Conservation (phyloP, 805 yeast genomes). For the Lachancea nothofagi region DNA sequence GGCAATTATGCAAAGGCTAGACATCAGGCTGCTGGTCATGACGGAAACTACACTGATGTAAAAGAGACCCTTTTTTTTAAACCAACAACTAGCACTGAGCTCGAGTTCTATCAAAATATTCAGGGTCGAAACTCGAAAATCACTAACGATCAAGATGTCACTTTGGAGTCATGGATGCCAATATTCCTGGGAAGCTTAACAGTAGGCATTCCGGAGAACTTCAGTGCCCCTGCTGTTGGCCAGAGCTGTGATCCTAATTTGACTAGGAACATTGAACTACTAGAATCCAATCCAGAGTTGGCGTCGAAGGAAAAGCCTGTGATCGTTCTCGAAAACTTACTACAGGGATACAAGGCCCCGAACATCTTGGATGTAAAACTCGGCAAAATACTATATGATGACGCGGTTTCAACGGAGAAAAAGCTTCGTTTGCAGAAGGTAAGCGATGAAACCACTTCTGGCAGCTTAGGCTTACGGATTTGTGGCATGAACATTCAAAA, state of each 20-base stretch:
- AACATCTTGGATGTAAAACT: conserved; percentile 78
- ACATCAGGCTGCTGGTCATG: conserved; percentile 92
- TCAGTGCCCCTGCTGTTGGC: background rate
- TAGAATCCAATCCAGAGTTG: background rate
- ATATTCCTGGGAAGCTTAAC: conserved; percentile 27
- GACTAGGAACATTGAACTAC: background rate
- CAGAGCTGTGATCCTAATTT: background rate
- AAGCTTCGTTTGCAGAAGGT: conserved; percentile 55
- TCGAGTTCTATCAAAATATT: conserved; percentile 56
- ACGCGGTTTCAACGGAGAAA: conserved; percentile 53
- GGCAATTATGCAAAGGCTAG: conserved; percentile 9
- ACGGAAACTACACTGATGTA: conserved; percentile 59
- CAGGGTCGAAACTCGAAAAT: conserved; percentile 13
- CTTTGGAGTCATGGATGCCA: conserved; percentile 28
- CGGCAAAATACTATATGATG: conserved; percentile 69
- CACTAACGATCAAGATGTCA: conserved; percentile 22
- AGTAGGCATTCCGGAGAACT: conserved; percentile 16
- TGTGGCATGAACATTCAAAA: conserved; percentile 76
- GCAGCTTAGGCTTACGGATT: conserved; percentile 65
- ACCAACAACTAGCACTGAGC: conserved; percentile 57
- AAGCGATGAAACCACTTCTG: conserved; percentile 70
- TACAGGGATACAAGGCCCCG: conserved; percentile 58
- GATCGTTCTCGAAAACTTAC: conserved; percentile 66
- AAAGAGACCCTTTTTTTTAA: conserved; percentile 71
- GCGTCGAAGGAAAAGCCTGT: background rate